These are phyloP conservation scores for Didymella exigua DNA, from an alignment of 2,329 filamentous ascomycete genomes.

Conservation along the genomic window DNA sequence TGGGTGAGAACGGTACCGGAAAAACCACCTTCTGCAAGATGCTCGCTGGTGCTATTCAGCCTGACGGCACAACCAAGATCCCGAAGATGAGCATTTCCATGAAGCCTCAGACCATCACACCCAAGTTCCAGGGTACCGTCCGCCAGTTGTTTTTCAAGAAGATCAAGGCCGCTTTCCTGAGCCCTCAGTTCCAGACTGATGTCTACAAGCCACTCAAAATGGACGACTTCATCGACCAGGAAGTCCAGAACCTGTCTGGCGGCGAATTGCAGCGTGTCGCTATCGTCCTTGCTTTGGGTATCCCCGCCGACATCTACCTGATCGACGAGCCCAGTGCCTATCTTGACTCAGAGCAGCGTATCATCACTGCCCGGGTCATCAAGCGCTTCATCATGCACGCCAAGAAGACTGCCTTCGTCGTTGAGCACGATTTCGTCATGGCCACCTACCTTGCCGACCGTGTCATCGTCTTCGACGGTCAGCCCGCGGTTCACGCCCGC, in stretches of 20 bases:
- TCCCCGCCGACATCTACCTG: conserved; percentile 96
- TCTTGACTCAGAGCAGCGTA: conserved; percentile 98
- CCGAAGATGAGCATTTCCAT: conserved; percentile 97
- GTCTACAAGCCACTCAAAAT: conserved; percentile 99
- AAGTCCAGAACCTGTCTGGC: conserved; percentile 98
- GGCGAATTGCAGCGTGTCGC: conserved; percentile 99
- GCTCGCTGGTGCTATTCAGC: conserved; percentile 90
- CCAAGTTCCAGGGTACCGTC: conserved; percentile 96
- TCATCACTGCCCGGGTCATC: conserved; percentile 94
- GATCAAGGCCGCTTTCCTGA: conserved; percentile 96
- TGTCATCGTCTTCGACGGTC: conserved; percentile 96
- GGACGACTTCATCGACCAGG: conserved; percentile 98
- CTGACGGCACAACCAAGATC: conserved; percentile 77
- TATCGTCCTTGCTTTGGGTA: conserved; percentile 93
- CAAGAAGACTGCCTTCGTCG: conserved; percentile 98
- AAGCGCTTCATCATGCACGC: conserved; percentile 99
- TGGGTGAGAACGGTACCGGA: conserved; percentile 99
- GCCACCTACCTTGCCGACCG: conserved; percentile 82
- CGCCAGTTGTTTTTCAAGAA: conserved; percentile 99
- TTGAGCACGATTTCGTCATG: conserved; percentile 99
- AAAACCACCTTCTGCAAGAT: conserved; percentile 99
- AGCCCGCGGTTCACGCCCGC: conserved; percentile 85
- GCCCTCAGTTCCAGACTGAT: conserved; percentile 98
- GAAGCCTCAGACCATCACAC: conserved; percentile 99
- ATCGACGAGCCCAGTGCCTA: conserved; percentile 90